Conservation (phyloP, 805 yeast species). For the Starmerella roubikii region DNA sequence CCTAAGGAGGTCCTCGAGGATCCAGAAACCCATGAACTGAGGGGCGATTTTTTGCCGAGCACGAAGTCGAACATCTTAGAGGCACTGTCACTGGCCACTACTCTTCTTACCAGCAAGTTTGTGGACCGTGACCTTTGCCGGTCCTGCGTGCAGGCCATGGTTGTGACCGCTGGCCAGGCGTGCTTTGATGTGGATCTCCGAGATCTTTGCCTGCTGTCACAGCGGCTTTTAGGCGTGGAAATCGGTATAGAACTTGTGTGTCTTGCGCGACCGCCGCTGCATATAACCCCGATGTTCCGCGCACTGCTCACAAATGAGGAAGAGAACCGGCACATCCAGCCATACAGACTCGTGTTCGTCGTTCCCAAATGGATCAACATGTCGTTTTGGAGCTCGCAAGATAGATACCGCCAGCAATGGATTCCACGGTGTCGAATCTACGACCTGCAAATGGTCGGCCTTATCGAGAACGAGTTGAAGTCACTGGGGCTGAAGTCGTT, state of each 20-base stretch:
- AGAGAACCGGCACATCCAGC: constrained; percentile 23
- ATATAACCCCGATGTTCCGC: constrained; percentile 80
- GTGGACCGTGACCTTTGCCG: constrained; percentile 76
- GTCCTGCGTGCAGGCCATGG: constrained; percentile 77
- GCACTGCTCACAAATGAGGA: constrained; percentile 52
- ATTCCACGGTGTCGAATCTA: constrained; percentile 89
- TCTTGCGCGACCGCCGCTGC: constrained; percentile 80
- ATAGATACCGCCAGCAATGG: constrained; percentile 43
- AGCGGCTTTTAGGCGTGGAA: constrained; percentile 62
- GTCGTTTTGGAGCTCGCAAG: constrained; percentile 66
- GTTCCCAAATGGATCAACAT: constrained; percentile 94
- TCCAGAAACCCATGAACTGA: constrained; percentile 31
- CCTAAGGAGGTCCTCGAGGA: constrained; percentile 54
- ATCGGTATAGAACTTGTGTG: constrained; percentile 81
- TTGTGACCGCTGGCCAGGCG: constrained; percentile 88
- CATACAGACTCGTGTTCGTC: constrained; percentile 32
- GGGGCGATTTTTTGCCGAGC: constrained; percentile 65
- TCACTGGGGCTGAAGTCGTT: constrained; percentile 54
- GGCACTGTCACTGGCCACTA: constrained; percentile 71
- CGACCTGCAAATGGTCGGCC: constrained; percentile 96
- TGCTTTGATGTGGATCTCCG: constrained; percentile 81
- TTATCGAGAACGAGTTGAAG: constrained; percentile 79
- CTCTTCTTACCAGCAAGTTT: constrained; percentile 62
- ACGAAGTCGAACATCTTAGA: constrained; percentile 82
- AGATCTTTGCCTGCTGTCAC: constrained; percentile 58